phyloP scores from a whole-genome alignment of 495 filamentous ascomycete species.

The Filosporella fistucella region DNA sequence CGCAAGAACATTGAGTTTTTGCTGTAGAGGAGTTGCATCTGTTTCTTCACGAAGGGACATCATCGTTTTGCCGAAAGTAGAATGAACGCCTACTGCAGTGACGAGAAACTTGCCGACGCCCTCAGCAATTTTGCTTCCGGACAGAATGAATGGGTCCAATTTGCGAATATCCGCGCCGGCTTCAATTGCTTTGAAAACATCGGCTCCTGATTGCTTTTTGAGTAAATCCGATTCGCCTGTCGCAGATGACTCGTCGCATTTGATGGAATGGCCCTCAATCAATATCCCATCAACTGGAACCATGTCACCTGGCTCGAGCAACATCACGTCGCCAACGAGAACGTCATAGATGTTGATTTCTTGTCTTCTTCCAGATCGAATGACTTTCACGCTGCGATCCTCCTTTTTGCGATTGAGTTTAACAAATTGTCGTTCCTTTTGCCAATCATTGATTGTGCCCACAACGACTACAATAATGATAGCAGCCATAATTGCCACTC shows the following conservation, averaged over 20 bases:
- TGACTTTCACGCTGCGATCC: constrained; percentile 71
- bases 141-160: constrained; percentile 91
- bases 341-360: constrained; percentile 80
- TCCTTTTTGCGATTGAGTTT: constrained; percentile 77
- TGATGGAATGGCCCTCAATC: constrained; percentile 66
- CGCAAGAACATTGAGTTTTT: constrained; percentile 84
- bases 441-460: constrained; percentile 66
- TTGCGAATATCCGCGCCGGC: constrained; percentile 68
- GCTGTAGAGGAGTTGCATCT: constrained; percentile 89
- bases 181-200: constrained; percentile 78
- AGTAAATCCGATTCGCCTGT: constrained; percentile 84
- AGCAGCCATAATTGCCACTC: constrained; percentile 67
- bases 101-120: constrained; percentile 81
- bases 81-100: constrained; percentile 85
- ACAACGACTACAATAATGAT: constrained; percentile 66
- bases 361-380: constrained; percentile 71
- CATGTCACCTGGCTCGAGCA: constrained; percentile 81
- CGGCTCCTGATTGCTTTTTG: constrained; percentile 65
- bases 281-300: constrained; percentile 76
- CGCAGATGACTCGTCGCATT: constrained; percentile 77
- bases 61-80: constrained; percentile 86
- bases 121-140: constrained; percentile 87
- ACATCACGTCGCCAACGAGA: constrained; percentile 78
- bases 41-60: constrained; percentile 88
- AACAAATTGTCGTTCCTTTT: constrained; percentile 74